A percentile compares a stretch with the other conserved stretches of the same genome.
phyloP scores from a whole-genome alignment of 192 early-diverging fungal species.

The Phlyctochytrium arcticum region DNA sequence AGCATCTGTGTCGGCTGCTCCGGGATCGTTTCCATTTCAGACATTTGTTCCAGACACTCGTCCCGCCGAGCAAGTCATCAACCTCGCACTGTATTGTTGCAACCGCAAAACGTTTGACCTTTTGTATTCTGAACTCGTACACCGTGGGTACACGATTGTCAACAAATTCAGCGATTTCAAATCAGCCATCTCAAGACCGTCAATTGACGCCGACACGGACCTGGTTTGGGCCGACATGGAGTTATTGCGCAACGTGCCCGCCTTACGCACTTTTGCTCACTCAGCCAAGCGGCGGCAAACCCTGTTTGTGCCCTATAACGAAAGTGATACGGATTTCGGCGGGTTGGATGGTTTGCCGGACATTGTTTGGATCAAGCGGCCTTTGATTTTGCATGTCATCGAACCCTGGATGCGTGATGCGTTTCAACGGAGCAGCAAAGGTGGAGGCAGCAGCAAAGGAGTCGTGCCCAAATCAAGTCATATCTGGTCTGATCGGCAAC shows the following conservation, averaged over 20 bases:
- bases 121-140: not conserved
- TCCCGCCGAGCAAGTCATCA: no score
- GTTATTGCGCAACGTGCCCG: not conserved
- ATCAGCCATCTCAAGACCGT: not conserved
- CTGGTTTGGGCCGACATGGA: not conserved
- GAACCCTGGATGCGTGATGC: no score
- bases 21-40: no score
- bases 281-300: not conserved
- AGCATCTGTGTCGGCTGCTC: no score
- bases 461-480: no score
- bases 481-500: no score
- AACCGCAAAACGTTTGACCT: not conserved
- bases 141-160: not conserved
- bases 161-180: no score
- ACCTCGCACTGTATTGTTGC: not conserved
- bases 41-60: no score
- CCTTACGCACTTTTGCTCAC: not conserved
- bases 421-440: no score
- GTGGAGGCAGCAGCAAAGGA: no score
- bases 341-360: no score
- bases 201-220: not conserved
- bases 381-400: not conserved
- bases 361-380: not conserved
- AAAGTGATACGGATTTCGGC: not conserved
- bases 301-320: not conserved